These are phyloP conservation scores for Daldinia decipiens DNA, from an alignment of 495 filamentous ascomycete genomes.

Conservation along the genomic window DNA sequence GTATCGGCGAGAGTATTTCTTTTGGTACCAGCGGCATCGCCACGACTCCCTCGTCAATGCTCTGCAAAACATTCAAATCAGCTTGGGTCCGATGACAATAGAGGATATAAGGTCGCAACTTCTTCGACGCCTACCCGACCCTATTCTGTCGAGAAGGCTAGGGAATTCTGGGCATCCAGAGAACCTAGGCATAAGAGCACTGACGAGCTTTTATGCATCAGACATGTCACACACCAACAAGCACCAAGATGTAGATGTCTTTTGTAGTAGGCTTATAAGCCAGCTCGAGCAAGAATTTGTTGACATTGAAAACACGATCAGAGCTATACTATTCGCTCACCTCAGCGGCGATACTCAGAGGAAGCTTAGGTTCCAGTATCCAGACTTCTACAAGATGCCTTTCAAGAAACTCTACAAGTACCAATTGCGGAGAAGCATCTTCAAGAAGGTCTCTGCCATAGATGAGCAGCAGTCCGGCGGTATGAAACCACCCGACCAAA, in stretches of 20 bases:
- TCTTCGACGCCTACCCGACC: constrained; percentile 27
- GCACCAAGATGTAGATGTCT: not conserved
- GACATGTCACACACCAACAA: not conserved
- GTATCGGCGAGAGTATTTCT: not conserved
- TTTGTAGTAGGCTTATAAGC: constrained; percentile 1
- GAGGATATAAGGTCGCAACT: constrained; percentile 31
- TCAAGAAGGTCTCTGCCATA: constrained; percentile 11
- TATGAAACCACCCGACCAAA: constrained; percentile 15
- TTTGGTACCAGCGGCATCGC: constrained; percentile 7
- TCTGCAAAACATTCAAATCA: constrained; percentile 27
- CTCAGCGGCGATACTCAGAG: constrained; percentile 23
- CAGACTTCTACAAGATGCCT: constrained; percentile 34
- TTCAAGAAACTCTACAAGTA: constrained; percentile 29
- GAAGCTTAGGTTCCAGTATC: constrained; percentile 23
- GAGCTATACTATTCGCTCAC: constrained; percentile 31
- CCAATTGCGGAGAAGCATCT: constrained; percentile 25
- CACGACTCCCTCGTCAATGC: constrained; percentile 32
- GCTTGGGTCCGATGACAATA: constrained; percentile 28
- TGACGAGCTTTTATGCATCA: constrained; percentile 25
- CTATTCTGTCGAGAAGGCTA: constrained; percentile 14
- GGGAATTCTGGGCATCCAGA: constrained; percentile 31
- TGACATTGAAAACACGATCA: constrained; percentile 20
- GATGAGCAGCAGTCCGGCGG: not conserved
- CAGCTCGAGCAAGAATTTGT: constrained; percentile 21
- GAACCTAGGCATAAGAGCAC: constrained; percentile 26